Base-by-base conservation (phyloP, 2,329 filamentous ascomycete genomes). In the Escovopsis weberi region DNA sequence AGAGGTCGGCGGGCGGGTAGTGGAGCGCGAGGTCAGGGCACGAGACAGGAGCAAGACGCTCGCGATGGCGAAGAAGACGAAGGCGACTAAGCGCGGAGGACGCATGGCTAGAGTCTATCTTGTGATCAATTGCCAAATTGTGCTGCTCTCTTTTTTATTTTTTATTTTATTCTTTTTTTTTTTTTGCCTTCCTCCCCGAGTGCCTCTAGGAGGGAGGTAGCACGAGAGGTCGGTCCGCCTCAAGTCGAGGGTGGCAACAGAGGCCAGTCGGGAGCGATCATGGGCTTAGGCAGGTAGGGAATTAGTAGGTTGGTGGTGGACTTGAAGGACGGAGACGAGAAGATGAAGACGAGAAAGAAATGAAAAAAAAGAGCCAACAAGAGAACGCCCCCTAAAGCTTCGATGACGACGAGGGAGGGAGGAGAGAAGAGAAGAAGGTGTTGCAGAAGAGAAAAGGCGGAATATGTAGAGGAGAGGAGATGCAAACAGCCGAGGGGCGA, bases 1-100 rank as follows among this genome's bases (percentile, higher is more conserved):
- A 35, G 45, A 50, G 50, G 49, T 51, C 44, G 52, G 50, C 38
- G 51, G 45, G 42, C 51, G 54, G 28, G 23, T 23, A 23, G 23
- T 46, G n/a, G 23, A 23, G 23, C 23, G 23, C 23, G 69, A 64
- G 37, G 61, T 62, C 51, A 75, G 54, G 45, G 70, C 65, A 49
- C 72, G 72, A 54, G 67, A 71, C 48, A 75, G 59, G 53, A 76
- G 63, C 57, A 76, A 74, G 51, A 76, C 59, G 42, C 67, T 68
- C 38, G 68, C 67, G 53, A 66, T 61, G 53, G 68, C 64, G 58
- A 74, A 75, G 54, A 75, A 60, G 47, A 67, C 61, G 54, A 76
- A 63, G 44, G 75, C 70, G 53, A 65, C 63, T 50, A 75, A 64
- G 51, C 72, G 67, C 44, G 72, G 69, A 37, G 72, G 63, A 50